Conservation (phyloP, 1,284 basidiomycete species). For the Tilletiopsis washingtonensis region DNA sequence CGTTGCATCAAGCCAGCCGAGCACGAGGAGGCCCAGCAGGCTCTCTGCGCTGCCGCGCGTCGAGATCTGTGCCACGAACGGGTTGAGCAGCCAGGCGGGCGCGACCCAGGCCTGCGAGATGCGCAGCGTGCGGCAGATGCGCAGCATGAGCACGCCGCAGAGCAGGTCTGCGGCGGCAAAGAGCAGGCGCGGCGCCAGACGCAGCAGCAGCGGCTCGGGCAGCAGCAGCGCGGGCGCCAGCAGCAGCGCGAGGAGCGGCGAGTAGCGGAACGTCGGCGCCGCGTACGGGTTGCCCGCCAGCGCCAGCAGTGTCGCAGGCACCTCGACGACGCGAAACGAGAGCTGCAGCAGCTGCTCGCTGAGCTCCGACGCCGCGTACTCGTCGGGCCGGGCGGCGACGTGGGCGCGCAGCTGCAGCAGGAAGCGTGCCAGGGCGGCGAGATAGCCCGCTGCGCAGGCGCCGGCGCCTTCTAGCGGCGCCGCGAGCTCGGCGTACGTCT, state of each 20-base stretch:
- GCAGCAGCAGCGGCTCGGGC: constrained; percentile 51
- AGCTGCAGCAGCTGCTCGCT: background rate
- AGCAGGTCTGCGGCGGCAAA: constrained; percentile 79
- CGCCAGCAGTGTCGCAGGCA: no score
- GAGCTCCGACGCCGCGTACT: background rate
- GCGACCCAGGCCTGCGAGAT: background rate
- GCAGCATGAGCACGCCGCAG: constrained; percentile 64
- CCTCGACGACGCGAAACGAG: constrained; percentile 17
- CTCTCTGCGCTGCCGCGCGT: constrained; percentile 93
- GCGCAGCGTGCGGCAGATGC: background rate
- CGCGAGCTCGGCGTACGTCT: constrained; percentile 15
- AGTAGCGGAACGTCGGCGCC: constrained; percentile 93
- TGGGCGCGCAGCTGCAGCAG: constrained; percentile 48
- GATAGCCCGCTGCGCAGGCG: constrained; percentile 30
- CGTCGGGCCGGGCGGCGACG: no score
- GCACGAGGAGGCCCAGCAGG: constrained; percentile 70
- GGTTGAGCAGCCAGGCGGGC: constrained; percentile 75
- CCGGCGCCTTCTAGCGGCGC: constrained; percentile 9
- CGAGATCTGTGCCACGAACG: constrained; percentile 88
- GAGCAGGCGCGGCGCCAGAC: constrained; percentile 49
- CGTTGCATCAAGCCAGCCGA: constrained; percentile 57
- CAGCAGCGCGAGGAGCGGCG: constrained; percentile 77
- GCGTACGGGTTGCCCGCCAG: constrained; percentile 66
- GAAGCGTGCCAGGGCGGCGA: constrained; percentile 51
- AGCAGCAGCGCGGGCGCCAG: constrained; percentile 67